A percentile compares a stretch with the other conserved stretches of the same genome.
phyloP scores from a whole-genome alignment of 768 basidiomycete genomes.

The Crassisporium funariophilum region DNA sequence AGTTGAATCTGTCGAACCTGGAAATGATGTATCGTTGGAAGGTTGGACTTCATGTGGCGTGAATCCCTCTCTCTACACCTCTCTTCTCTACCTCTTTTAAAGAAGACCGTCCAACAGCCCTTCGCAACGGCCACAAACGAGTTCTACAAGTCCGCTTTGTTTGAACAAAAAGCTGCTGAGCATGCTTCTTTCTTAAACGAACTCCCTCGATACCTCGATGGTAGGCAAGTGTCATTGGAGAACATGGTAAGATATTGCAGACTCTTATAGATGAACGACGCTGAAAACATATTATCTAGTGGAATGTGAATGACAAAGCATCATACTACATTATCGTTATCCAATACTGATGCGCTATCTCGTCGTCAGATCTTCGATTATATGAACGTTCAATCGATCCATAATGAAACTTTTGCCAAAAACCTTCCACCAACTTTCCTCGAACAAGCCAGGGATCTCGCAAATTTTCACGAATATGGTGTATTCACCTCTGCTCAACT shows the following conservation, averaged over 20 bases:
- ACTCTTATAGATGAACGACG: neutral
- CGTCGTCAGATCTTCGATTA: slow-evolving; percentile 61
- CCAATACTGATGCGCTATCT: neutral
- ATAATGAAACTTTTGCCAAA: slow-evolving; percentile 56
- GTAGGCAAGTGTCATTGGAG: slow-evolving; percentile 49
- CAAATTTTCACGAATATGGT: slow-evolving; percentile 73
- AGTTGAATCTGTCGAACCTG: slow-evolving; percentile 68
- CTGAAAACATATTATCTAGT: slow-evolving; percentile 30
- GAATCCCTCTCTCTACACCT: neutral
- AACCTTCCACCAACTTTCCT: slow-evolving; percentile 51
- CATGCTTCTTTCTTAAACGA: slow-evolving; percentile 49
- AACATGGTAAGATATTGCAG: slow-evolving; percentile 53
- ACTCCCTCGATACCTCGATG: slow-evolving; percentile 55
- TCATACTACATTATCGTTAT: neutral
- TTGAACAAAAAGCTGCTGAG: slow-evolving; percentile 46
- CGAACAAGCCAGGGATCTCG: slow-evolving; percentile 58
- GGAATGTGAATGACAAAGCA: slow-evolving; percentile 34
- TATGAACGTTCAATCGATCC: slow-evolving; percentile 72
- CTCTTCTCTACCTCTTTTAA: neutral
- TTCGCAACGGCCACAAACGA: slow-evolving; percentile 46
- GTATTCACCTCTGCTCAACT: slow-evolving; percentile 58
- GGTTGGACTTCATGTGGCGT: slow-evolving; percentile 61
- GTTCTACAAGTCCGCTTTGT: slow-evolving; percentile 59
- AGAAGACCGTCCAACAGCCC: slow-evolving; percentile 33
- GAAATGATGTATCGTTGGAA: slow-evolving; percentile 64